Conservation (phyloP, 2,329 filamentous ascomycete species). For the Hortaea werneckii region DNA sequence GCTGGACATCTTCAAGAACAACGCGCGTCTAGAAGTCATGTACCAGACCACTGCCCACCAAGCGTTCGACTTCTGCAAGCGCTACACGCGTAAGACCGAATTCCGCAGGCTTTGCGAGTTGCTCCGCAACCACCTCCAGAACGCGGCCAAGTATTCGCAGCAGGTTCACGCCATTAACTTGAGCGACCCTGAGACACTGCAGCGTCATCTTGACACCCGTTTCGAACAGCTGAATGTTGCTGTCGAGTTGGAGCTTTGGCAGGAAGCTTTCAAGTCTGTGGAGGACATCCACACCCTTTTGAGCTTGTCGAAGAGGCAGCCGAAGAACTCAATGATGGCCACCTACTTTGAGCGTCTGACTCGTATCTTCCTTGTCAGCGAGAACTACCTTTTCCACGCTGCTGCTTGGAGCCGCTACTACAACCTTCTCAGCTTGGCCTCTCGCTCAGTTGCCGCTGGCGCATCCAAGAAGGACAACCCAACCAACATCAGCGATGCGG, state of each 20-base stretch:
- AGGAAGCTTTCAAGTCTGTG: slow-evolving; percentile 97
- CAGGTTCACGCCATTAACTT: slow-evolving; percentile 99
- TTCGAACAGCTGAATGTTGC: slow-evolving; percentile 98
- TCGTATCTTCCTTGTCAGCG: slow-evolving; percentile 94
- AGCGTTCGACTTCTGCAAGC: slow-evolving; percentile 97
- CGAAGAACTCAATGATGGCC: slow-evolving; percentile 99
- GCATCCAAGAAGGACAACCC: slow-evolving; percentile 93
- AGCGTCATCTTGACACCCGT: slow-evolving; percentile 92
- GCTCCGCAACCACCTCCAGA: slow-evolving; percentile 96
- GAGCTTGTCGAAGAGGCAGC: slow-evolving; percentile 92
- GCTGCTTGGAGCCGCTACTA: slow-evolving; percentile 97
- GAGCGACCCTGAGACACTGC: slow-evolving; percentile 91
- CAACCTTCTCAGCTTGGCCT: slow-evolving; percentile 86
- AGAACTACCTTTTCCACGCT: slow-evolving; percentile 99
- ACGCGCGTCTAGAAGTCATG: slow-evolving; percentile 91
- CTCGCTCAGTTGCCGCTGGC: slow-evolving; percentile 68
- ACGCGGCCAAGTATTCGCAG: slow-evolving; percentile 95
- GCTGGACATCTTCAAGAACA: slow-evolving; percentile 97
- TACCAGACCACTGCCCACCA: slow-evolving; percentile 98
- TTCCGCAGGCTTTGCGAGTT: slow-evolving; percentile 97
- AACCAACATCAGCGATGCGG: slow-evolving; percentile 66
- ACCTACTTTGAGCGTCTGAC: slow-evolving; percentile 99
- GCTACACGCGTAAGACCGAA: slow-evolving; percentile 97
- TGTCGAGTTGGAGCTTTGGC: slow-evolving; percentile 95
- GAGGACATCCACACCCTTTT: slow-evolving; percentile 98